phyloP scores from a whole-genome alignment of 2,329 filamentous ascomycete species.

The Cylindrodendrum hubeiense region DNA sequence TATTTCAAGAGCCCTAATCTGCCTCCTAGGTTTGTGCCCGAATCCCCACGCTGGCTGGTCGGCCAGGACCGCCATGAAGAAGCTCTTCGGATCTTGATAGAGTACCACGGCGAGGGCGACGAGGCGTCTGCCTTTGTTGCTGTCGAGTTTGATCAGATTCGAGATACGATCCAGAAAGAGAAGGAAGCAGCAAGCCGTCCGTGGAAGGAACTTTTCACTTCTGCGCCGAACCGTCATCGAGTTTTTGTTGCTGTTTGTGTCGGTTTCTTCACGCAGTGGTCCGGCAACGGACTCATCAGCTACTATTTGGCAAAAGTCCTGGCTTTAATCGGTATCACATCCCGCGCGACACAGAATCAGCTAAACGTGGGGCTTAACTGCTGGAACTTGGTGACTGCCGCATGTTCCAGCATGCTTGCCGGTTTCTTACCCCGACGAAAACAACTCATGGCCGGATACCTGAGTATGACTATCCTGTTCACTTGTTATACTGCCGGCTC shows the following conservation, averaged over 20 bases:
- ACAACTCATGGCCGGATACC: slow-evolving; percentile 44
- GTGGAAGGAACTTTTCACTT: slow-evolving; percentile 41
- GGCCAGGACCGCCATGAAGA: slow-evolving; percentile 39
- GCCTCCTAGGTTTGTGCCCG: slow-evolving; percentile 26
- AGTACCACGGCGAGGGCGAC: slow-evolving; percentile 36
- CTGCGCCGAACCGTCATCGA: slow-evolving; percentile 43
- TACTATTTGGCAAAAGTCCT: slow-evolving; percentile 55
- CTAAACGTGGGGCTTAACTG: slow-evolving; percentile 46
- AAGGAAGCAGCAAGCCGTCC: slow-evolving; percentile 29
- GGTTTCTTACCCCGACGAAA: slow-evolving; percentile 37
- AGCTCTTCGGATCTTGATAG: slow-evolving; percentile 26
- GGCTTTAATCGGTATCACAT: slow-evolving; percentile 50
- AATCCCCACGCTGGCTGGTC: slow-evolving; percentile 38
- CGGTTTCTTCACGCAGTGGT: slow-evolving; percentile 45
- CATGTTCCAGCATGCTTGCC: background rate
- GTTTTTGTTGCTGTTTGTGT: slow-evolving; percentile 42
- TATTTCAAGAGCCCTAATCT: too few species aligned
- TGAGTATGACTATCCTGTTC: slow-evolving; percentile 48
- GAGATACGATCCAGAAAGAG: slow-evolving; percentile 31
- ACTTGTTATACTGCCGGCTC: slow-evolving; percentile 30
- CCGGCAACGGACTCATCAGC: slow-evolving; percentile 44
- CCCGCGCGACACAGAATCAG: slow-evolving; percentile 49
- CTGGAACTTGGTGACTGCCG: slow-evolving; percentile 42
- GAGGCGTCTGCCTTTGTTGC: slow-evolving; percentile 24
- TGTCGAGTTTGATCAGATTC: slow-evolving; percentile 34